phyloP scores from a whole-genome alignment of 306 rosid species.

The Luffa aegyptiaca region DNA sequence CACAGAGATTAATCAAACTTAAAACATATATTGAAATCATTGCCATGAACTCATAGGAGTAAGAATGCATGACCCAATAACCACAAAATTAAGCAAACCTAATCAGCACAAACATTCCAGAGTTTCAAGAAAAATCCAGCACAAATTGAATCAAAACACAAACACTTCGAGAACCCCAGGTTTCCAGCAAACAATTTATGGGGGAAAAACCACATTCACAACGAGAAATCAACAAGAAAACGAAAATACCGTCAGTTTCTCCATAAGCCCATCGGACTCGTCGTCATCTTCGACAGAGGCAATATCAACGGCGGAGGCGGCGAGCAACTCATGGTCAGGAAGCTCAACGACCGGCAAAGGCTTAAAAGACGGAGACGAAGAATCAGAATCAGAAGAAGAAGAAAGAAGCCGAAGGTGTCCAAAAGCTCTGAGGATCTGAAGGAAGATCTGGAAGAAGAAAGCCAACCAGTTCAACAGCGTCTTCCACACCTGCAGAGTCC shows the following conservation, averaged over 20 bases:
- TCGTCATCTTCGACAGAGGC: conserved; percentile 21
- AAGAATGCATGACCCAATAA: background rate
- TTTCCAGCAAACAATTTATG: background rate
- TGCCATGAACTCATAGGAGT: background rate
- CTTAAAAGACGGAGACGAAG: conserved; percentile 51
- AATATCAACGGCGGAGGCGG: conserved; percentile 46
- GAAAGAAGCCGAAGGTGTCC: conserved; percentile 79
- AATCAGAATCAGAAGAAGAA: conserved; percentile 41
- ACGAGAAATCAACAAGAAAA: background rate
- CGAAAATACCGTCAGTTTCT: conserved; percentile 53
- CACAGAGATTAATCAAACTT: background rate
- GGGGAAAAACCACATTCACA: background rate
- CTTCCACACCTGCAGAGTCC: conserved; percentile 68
- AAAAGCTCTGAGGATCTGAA: conserved; percentile 64
- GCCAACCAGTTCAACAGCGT: conserved; percentile 69
- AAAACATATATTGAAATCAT: background rate
- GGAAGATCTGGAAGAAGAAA: conserved; percentile 86
- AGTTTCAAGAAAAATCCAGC: background rate
- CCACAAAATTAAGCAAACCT: background rate
- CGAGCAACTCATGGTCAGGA: conserved; percentile 33
- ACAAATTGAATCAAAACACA: background rate
- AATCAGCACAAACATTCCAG: background rate
- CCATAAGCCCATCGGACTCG: conserved; percentile 17
- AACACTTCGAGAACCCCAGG: background rate
- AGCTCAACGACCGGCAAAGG: conserved; percentile 72